Percentiles rank a stretch among this genome's conserved stretches.
Conservation (phyloP, 495 filamentous ascomycete species). For the Gamarada debralockiae region DNA sequence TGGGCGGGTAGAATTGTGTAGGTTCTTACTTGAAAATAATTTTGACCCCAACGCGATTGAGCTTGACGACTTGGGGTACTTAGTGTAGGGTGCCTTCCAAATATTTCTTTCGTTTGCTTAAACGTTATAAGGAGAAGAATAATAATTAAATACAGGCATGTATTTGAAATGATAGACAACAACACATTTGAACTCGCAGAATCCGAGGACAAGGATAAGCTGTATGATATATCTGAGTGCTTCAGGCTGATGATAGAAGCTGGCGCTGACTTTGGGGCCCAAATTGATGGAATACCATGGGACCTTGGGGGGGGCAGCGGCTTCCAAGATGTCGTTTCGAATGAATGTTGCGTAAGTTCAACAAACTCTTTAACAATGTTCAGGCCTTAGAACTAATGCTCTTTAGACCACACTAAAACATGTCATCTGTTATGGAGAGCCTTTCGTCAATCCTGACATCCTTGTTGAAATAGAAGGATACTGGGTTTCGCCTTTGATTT, state of each 20-base stretch:
- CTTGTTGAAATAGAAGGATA: neutral
- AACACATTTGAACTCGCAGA: neutral
- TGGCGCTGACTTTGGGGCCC: constrained; percentile 1
- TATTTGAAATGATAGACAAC: neutral
- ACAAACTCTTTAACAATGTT: neutral
- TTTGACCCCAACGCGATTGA: neutral
- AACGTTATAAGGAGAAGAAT: neutral
- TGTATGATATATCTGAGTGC: neutral
- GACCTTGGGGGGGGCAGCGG: neutral
- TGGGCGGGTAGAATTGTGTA: neutral
- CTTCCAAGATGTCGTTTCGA: neutral
- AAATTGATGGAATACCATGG: neutral
- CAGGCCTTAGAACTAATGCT: neutral
- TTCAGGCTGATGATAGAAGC: neutral
- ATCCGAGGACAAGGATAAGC: neutral
- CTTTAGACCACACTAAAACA: neutral
- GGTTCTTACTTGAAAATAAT: neutral
- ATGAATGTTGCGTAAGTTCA: neutral
- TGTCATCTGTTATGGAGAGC: neutral
- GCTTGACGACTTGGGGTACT: neutral
- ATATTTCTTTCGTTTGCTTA: neutral
- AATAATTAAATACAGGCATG: neutral
- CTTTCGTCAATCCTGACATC: neutral
- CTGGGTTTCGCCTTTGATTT: neutral
- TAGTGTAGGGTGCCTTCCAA: neutral